These are phyloP conservation scores for Starmerella bombicola DNA, from an alignment of 805 yeast species.

Conservation along the genomic window DNA sequence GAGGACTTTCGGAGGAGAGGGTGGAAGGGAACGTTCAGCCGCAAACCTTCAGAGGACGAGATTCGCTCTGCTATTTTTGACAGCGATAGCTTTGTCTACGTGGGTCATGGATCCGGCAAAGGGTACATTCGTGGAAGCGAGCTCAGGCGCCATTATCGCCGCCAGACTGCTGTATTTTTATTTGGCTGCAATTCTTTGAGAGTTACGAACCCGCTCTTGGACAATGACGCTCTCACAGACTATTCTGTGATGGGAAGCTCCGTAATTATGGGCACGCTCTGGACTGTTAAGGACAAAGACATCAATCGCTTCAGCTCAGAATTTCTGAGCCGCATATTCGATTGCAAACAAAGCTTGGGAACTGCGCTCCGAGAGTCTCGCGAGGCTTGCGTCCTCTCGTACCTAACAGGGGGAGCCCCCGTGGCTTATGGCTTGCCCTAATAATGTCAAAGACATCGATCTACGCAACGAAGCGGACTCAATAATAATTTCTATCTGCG, in stretches of 20 bases:
- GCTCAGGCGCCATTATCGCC: constrained; percentile 34
- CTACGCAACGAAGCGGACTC: too few species aligned
- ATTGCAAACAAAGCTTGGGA: constrained; percentile 22
- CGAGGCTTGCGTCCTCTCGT: constrained; percentile 52
- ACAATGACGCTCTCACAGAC: constrained; percentile 56
- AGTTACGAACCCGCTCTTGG: constrained; percentile 52
- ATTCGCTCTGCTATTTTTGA: constrained; percentile 35
- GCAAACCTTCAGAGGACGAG: constrained; percentile 45
- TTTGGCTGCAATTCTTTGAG: constrained; percentile 80
- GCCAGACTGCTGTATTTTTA: constrained; percentile 36
- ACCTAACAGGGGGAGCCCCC: constrained; percentile 86
- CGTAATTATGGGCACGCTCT: constrained; percentile 68
- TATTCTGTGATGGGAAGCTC: constrained; percentile 76
- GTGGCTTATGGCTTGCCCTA: constrained; percentile 76
- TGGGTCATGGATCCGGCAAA: constrained; percentile 98
- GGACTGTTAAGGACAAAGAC: constrained; percentile 98
- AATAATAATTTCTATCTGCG: too few species aligned
- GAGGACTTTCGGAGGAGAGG: constrained; percentile 31
- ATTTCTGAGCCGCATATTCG: constrained; percentile 35
- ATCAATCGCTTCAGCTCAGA: constrained; percentile 63
- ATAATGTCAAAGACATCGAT: too few species aligned
- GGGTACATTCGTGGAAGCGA: constrained; percentile 52
- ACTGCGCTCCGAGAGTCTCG: constrained; percentile 53
- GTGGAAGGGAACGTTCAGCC: constrained; percentile 47
- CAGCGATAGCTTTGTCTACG: constrained; percentile 50